Evolutionary conservation across 805 yeast species (phyloP).

Genomic region (Kuraishia ogatae): DNA sequence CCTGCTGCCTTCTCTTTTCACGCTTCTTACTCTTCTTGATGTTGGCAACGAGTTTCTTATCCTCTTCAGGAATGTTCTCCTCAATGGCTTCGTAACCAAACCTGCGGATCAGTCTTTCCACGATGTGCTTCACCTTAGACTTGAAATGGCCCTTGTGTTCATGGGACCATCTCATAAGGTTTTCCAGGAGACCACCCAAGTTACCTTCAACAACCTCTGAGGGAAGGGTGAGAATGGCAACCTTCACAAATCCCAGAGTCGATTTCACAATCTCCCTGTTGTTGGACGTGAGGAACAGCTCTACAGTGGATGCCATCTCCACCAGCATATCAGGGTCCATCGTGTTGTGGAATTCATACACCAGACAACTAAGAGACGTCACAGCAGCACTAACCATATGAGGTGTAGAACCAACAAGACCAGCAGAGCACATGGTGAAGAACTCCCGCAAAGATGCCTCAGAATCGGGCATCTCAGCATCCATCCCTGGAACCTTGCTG

Average conservation of each 20-base stretch:
- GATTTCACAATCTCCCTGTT: conserved; percentile 91
- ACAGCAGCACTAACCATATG: conserved; percentile 97
- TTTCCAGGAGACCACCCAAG: conserved; percentile 55
- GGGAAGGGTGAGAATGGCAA: conserved; percentile 76
- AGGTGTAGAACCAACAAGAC: conserved; percentile 87
- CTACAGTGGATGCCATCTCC: conserved; percentile 81
- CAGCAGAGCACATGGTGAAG: conserved; percentile 92
- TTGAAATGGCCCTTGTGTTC: conserved; percentile 95
- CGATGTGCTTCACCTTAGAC: conserved; percentile 83
- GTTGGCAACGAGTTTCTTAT: conserved; percentile 71
- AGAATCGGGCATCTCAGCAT: conserved; percentile 48
- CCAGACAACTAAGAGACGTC: conserved; percentile 78
- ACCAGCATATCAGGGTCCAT: conserved; percentile 51
- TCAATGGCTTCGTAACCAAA: conserved; percentile 87
- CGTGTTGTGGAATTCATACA: conserved; percentile 73
- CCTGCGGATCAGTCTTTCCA: conserved; percentile 85
- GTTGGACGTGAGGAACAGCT: conserved; percentile 81
- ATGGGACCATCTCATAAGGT: conserved; percentile 86
- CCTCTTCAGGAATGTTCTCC: conserved; percentile 82
- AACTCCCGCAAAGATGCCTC: conserved; percentile 70
- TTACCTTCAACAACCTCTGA: conserved; percentile 63
- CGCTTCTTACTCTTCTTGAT: conserved; percentile 82
- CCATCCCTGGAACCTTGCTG: conserved; percentile 59
- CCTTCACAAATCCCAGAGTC: conserved; percentile 90
- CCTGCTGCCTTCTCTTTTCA: conserved; percentile 63